Percentiles rank a stretch among this genome's conserved stretches.
Evolutionary conservation across 208 protist species (phyloP).

Genomic region (Crithidia mellificae): DNA sequence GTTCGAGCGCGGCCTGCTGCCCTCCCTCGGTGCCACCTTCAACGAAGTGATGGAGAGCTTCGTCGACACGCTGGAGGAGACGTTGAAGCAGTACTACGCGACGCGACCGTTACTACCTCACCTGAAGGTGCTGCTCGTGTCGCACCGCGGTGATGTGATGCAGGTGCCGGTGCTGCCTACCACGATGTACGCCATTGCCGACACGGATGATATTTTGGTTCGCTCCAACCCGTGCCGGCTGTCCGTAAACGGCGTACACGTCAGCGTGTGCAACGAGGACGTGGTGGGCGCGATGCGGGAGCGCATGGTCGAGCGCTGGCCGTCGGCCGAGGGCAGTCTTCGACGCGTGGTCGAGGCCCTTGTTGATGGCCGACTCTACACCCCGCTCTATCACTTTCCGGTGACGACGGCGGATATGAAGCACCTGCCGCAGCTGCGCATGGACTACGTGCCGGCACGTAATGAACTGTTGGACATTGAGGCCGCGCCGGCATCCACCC

Average conservation of each 20-base stretch:
- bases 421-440: slow-evolving; percentile 53
- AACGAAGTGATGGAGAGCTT: slow-evolving; percentile 63
- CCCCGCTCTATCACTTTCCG: slow-evolving; percentile 67
- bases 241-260: slow-evolving; percentile 74
- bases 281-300: slow-evolving; percentile 71
- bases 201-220: slow-evolving; percentile 62
- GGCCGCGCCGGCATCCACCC: no score
- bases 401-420: slow-evolving; percentile 54
- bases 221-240: slow-evolving; percentile 85
- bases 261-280: slow-evolving; percentile 87
- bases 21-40: slow-evolving; percentile 53
- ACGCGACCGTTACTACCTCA: slow-evolving; percentile 33
- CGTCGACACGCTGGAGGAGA: slow-evolving; percentile 71
- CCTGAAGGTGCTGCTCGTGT: slow-evolving; percentile 75
- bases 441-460: slow-evolving; percentile 54
- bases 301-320: slow-evolving; percentile 78
- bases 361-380: slow-evolving; percentile 72
- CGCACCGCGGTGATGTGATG: slow-evolving; percentile 74
- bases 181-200: slow-evolving; percentile 74
- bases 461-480: slow-evolving; percentile 29
- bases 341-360: slow-evolving; percentile 76
- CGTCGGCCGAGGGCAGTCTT: slow-evolving; percentile 69
- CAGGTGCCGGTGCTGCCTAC: slow-evolving; percentile 81
- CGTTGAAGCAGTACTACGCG: slow-evolving; percentile 60
- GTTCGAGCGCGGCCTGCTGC: slow-evolving; percentile 60